Base-by-base conservation (phyloP, 2,329 filamentous ascomycete genomes). In the Microascus cirrosus region DNA sequence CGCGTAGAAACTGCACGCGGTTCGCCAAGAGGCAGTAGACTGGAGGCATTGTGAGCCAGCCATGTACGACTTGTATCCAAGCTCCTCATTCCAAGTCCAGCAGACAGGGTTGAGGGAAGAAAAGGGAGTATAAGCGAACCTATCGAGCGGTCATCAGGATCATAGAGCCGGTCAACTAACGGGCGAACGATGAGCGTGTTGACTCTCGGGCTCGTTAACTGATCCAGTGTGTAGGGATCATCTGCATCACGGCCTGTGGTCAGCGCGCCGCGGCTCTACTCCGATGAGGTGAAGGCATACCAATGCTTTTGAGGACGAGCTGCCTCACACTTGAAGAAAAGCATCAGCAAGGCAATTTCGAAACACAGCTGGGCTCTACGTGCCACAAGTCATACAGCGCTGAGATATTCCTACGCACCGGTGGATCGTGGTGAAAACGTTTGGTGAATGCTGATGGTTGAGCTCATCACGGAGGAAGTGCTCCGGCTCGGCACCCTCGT, bases 11-110 rank as follows among this genome's bases (percentile, higher is more conserved):
- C 66, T 91, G 87, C 36, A 84, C 83, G 15, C 89, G 81, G 66
- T 95, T 94, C 62, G 93, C 89, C 25, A 95, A 78, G 60, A 95
- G 74, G 67, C 89, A 93, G 69, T 93, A 94, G 13, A 94, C 87
- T 85, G 8, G 28, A 64, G 36, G 6, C 18, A 50, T 48, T 54
- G 51, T 42, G 36, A 42, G 36, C 57, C 34, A 28, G 36, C 13
- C 36, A 11, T 12, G 34, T 32, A 59, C 51, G 52, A 34, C 35
- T 20, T 62, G 25, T 57, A 24, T 20, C 18, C 32, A 15, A 53
- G 32, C 36, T 51, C 50, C 36, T 10, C n/a, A 36, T 3, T 34
- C 12, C 22, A 55, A 10, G 35, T 28, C 28, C 22, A 20, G 36
- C n/a, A 48, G 11, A 39, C 24, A 18, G 34, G 15, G 2, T 35